Evolutionary conservation across 352 stramenopile genomes (phyloP).

Genomic region (Phytophthora fragariae): DNA sequence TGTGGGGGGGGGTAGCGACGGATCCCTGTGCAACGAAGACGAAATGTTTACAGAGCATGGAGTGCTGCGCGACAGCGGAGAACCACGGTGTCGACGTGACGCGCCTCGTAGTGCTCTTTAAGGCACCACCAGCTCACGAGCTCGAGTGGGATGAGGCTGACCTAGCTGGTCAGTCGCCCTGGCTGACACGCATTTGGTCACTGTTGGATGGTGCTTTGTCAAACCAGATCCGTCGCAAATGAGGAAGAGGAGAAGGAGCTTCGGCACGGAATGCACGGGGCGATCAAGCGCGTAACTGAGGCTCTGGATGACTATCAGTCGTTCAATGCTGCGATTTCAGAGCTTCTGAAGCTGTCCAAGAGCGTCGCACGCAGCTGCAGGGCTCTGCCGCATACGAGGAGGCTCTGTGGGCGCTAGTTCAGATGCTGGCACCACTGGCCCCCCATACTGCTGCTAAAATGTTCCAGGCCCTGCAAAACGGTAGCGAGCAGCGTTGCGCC

Average conservation of each 20-base stretch:
- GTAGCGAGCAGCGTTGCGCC: too few species aligned
- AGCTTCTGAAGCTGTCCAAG: conserved; percentile 92
- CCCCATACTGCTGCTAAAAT: conserved; percentile 85
- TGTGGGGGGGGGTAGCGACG: conserved; percentile 62
- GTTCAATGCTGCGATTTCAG: conserved; percentile 91
- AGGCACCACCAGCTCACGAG: conserved; percentile 87
- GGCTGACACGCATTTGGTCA: conserved; percentile 81
- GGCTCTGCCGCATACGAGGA: conserved; percentile 60
- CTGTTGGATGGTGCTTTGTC: conserved; percentile 68
- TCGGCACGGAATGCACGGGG: conserved; percentile 67
- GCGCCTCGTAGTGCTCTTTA: conserved; percentile 92
- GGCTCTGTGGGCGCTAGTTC: conserved; percentile 63
- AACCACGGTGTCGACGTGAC: conserved; percentile 97
- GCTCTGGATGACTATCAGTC: conserved; percentile 79
- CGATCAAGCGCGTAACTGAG: conserved; percentile 86
- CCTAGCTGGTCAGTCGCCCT: conserved; percentile 85
- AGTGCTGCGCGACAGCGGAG: conserved; percentile 88
- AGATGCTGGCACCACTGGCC: conserved; percentile 83
- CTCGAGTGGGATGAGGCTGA: conserved; percentile 91
- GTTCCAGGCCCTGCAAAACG: conserved; percentile 64
- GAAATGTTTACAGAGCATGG: conserved; percentile 69
- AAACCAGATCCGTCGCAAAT: background rate
- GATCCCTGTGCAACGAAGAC: conserved; percentile 35
- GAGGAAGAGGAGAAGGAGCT: conserved; percentile 50
- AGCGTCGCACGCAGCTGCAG: conserved; percentile 42